Evolutionary conservation across 305 asterid species (phyloP).

Genomic region (Fraxinus greggii): DNA sequence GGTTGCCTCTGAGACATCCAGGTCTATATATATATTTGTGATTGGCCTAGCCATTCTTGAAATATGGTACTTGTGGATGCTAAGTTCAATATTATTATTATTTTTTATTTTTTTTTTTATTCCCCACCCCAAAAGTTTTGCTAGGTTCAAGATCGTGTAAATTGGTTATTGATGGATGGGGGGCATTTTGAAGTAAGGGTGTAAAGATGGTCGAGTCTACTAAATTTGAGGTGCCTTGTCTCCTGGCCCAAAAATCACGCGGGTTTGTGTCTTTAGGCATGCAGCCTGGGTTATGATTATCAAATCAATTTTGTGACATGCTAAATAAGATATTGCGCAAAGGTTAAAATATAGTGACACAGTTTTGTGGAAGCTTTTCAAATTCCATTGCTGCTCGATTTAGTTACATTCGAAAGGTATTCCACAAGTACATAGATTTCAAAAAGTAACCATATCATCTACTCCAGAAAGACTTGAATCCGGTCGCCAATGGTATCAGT

Average conservation of each 20-base stretch:
- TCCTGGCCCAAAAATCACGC: not conserved
- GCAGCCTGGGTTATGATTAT: not conserved
- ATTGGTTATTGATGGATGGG: not conserved
- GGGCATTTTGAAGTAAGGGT: not conserved
- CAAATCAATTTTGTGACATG: too few relatives aligned
- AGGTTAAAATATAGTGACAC: not conserved
- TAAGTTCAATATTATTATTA: too few relatives aligned
- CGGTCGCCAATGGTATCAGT: slow-evolving; percentile 83
- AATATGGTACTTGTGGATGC: too few relatives aligned
- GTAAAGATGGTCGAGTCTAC: not conserved
- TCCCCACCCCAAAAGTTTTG: too few relatives aligned
- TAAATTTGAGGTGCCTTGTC: too few relatives aligned
- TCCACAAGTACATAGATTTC: not conserved
- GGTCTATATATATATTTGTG: not conserved
- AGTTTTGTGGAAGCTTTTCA: not conserved
- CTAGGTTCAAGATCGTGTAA: too few relatives aligned
- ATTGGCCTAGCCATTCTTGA: too few relatives aligned
- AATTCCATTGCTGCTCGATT: not conserved
- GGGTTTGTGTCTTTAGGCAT: not conserved
- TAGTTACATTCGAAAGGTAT: not conserved
- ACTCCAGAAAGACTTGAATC: slow-evolving; percentile 83
- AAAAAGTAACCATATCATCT: slow-evolving; percentile 11
- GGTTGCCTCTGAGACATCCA: slow-evolving; percentile 26
- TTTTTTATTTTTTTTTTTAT: too few relatives aligned
- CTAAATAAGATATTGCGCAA: not conserved